phyloP scores from a whole-genome alignment of 345 rosid genomes.

The Capsella bursapastoris region DNA sequence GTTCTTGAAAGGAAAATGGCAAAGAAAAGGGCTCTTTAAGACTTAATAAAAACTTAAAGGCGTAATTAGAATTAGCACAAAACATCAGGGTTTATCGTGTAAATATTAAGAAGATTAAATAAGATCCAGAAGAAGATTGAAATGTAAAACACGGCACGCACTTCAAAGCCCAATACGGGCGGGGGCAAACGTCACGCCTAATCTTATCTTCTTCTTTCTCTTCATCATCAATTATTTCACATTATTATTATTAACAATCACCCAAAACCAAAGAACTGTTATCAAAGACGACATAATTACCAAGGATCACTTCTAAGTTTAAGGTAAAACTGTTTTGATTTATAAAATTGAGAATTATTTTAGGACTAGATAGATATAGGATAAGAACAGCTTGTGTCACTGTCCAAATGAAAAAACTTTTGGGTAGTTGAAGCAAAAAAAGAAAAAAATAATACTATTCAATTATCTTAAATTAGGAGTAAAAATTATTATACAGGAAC shows the following conservation, averaged over 20 bases:
- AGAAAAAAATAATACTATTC: neutral
- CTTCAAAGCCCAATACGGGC: constrained; percentile 38
- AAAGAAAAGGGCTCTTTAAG: too few species aligned
- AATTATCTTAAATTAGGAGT: neutral
- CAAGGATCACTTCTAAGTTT: too few species aligned
- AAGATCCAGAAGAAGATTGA: constrained; percentile 3
- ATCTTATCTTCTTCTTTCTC: constrained; percentile 33
- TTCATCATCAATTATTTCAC: neutral
- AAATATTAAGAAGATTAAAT: neutral
- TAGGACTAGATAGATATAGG: neutral
- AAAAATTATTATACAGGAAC: neutral
- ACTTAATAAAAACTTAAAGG: neutral
- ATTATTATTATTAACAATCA: neutral
- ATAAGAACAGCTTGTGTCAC: neutral
- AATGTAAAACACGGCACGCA: constrained; percentile 41
- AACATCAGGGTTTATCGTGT: neutral
- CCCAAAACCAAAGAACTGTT: neutral
- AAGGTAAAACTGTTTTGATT: constrained; percentile 6
- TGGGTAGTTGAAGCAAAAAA: neutral
- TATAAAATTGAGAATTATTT: neutral
- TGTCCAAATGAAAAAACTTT: constrained; percentile 15
- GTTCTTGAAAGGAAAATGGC: too few species aligned
- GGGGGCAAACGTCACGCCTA: constrained; percentile 39
- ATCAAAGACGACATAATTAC: neutral
- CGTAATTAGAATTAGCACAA: neutral